Percentiles rank a stretch among this genome's conserved stretches.
Conservation (phyloP, 768 basidiomycete species). For the Rhizopogon vesiculosus region DNA sequence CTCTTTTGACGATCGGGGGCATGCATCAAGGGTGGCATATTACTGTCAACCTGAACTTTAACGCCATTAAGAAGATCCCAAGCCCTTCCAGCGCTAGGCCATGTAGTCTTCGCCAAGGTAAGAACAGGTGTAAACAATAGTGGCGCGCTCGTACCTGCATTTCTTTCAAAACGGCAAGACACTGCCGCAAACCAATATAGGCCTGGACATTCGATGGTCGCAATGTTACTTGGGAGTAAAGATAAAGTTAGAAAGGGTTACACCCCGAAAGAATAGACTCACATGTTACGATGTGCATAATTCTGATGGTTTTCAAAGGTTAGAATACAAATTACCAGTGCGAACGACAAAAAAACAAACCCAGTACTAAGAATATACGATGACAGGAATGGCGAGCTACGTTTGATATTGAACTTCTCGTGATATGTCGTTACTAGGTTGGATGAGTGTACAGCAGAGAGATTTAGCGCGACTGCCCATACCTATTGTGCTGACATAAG, state of each 20-base stretch:
- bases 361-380: constrained; percentile 69
- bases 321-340: neutral
- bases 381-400: constrained; percentile 60
- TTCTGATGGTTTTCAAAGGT: constrained; percentile 34
- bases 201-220: constrained; percentile 71
- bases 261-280: constrained; percentile 19
- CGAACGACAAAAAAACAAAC: constrained; percentile 36
- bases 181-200: constrained; percentile 59
- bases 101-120: constrained; percentile 42
- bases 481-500: constrained; percentile 66
- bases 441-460: constrained; percentile 4
- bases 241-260: constrained; percentile 8
- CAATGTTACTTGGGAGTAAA: constrained; percentile 49
- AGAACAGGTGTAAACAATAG: constrained; percentile 6
- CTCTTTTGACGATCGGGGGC: constrained; percentile 49
- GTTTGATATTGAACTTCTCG: constrained; percentile 56
- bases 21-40: constrained; percentile 30
- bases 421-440: constrained; percentile 47
- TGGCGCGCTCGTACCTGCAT: constrained; percentile 49
- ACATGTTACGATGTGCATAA: constrained; percentile 79
- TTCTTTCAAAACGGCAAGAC: constrained; percentile 56
- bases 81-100: constrained; percentile 67
- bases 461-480: constrained; percentile 6
- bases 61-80: constrained; percentile 66
- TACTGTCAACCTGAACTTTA: constrained; percentile 46